Percentiles rank a stretch among this genome's conserved stretches.
Evolutionary conservation across 805 yeast genomes (phyloP).

Genomic region (Candida ponderosae): DNA sequence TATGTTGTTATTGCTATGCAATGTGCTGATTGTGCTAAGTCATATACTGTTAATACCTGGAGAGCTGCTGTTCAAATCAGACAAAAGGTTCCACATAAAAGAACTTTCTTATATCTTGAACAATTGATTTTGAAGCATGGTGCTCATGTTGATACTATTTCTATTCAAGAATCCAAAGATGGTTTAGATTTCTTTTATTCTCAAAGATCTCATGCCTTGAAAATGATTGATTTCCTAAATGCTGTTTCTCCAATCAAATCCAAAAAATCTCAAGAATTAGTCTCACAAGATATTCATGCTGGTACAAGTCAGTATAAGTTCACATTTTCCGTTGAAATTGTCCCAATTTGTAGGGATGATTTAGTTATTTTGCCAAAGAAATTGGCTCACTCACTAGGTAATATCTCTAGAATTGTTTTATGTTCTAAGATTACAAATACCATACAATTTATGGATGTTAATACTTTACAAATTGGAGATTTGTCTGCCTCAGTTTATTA

Average conservation of each 20-base stretch:
- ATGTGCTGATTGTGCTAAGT: slow-evolving; percentile 97
- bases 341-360: slow-evolving; percentile 96
- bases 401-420: slow-evolving; percentile 70
- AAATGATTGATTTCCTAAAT: slow-evolving; percentile 84
- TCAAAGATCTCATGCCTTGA: slow-evolving; percentile 83
- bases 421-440: slow-evolving; percentile 81
- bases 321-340: slow-evolving; percentile 87
- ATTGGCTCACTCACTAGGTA: slow-evolving; percentile 77
- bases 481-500: slow-evolving; percentile 65
- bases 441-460: slow-evolving; percentile 82
- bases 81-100: slow-evolving; percentile 94
- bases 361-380: slow-evolving; percentile 85
- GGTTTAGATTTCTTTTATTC: slow-evolving; percentile 93
- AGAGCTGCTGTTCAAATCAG: slow-evolving; percentile 95
- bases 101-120: slow-evolving; percentile 92
- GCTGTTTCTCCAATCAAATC: slow-evolving; percentile 80
- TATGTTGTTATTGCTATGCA: slow-evolving; percentile 92
- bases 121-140: slow-evolving; percentile 88
- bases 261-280: slow-evolving; percentile 84
- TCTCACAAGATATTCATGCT: slow-evolving; percentile 87
- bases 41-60: slow-evolving; percentile 96
- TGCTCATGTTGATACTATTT: slow-evolving; percentile 90
- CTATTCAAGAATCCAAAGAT: slow-evolving; percentile 87
- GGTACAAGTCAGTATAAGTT: slow-evolving; percentile 85
- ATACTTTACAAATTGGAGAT: slow-evolving; percentile 71